These are phyloP conservation scores for Danielozyma ontarioensis DNA, from an alignment of 805 yeast genomes.

Conservation along the genomic window DNA sequence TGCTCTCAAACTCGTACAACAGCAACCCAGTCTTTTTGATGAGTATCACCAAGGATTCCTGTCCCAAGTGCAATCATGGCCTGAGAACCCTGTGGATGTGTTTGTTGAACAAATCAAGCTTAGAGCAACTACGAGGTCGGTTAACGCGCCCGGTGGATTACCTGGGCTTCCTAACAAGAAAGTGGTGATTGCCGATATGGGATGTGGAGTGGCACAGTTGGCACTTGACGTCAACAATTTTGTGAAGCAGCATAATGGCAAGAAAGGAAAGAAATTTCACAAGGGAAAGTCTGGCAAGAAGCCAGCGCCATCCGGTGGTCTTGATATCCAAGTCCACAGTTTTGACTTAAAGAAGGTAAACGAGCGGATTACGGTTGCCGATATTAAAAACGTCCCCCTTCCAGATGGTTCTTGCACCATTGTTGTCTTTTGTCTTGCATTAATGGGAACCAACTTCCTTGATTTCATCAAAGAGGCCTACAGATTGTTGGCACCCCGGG, in stretches of 20 bases:
- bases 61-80: slow-evolving; percentile 95
- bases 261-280: slow-evolving; percentile 4
- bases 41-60: slow-evolving; percentile 95
- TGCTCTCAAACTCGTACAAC: slow-evolving; percentile 66
- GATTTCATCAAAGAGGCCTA: slow-evolving; percentile 90
- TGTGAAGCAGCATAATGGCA: slow-evolving; percentile 26
- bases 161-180: slow-evolving; percentile 65
- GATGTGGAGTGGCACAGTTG: slow-evolving; percentile 96
- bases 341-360: slow-evolving; percentile 91
- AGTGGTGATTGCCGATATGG: slow-evolving; percentile 94
- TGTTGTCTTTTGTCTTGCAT: slow-evolving; percentile 89
- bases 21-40: slow-evolving; percentile 84
- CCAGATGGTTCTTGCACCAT: slow-evolving; percentile 73
- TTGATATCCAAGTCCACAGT: slow-evolving; percentile 68
- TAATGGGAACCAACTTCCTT: slow-evolving; percentile 95
- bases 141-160: slow-evolving; percentile 93
- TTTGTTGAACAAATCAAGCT: slow-evolving; percentile 67
- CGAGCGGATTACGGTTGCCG: slow-evolving; percentile 92
- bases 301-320: slow-evolving; percentile 3
- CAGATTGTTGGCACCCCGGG: slow-evolving; percentile 80
- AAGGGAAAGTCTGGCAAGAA: slow-evolving; percentile 8
- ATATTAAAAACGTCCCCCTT: slow-evolving; percentile 85
- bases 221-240: slow-evolving; percentile 59
- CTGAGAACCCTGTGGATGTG: slow-evolving; percentile 95
- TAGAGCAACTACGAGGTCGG: slow-evolving; percentile 52